phyloP scores from a whole-genome alignment of 257 asterid genomes.

The Ilex asprella region DNA sequence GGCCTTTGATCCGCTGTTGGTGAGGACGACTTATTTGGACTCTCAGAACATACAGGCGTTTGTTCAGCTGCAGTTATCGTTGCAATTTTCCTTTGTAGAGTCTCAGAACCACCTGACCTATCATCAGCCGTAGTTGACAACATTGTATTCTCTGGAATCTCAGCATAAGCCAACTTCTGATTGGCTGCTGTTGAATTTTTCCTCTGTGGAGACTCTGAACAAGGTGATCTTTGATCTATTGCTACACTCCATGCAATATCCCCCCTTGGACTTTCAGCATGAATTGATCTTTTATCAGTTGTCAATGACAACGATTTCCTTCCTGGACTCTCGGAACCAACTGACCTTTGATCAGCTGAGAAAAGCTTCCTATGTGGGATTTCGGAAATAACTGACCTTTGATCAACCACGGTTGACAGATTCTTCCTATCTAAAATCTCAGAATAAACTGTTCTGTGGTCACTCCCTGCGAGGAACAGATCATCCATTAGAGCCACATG shows the following conservation, averaged over 20 bases:
- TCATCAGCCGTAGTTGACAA: slow-evolving; percentile 14
- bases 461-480: slow-evolving; percentile 49
- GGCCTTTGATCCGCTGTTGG: slow-evolving; percentile 18
- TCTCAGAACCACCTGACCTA: slow-evolving; percentile 7
- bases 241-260: slow-evolving; percentile 7
- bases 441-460: slow-evolving; percentile 57
- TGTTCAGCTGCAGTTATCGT: slow-evolving; percentile 17
- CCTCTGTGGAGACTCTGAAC: slow-evolving; percentile 7
- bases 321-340: slow-evolving; percentile 46
- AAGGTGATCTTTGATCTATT: slow-evolving; percentile 14
- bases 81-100: slow-evolving; percentile 12
- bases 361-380: slow-evolving; percentile 29
- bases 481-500: slow-evolving; percentile 60
- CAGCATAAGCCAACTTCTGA: slow-evolving; percentile 15
- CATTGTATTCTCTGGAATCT: slow-evolving; percentile 18
- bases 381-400: slow-evolving; percentile 58
- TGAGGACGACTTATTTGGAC: slow-evolving; percentile 24
- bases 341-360: slow-evolving; percentile 35
- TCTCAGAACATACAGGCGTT: slow-evolving; percentile 18
- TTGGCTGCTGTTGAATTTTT: slow-evolving; percentile 6
- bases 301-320: slow-evolving; percentile 14
- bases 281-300: slow-evolving; percentile 14
- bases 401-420: slow-evolving; percentile 28
- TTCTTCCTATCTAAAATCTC: slow-evolving; percentile 51
- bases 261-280: slow-evolving; percentile 26